Base-by-base conservation (phyloP, 2,329 filamentous ascomycete genomes). In the Stemphylium lycopersici region DNA sequence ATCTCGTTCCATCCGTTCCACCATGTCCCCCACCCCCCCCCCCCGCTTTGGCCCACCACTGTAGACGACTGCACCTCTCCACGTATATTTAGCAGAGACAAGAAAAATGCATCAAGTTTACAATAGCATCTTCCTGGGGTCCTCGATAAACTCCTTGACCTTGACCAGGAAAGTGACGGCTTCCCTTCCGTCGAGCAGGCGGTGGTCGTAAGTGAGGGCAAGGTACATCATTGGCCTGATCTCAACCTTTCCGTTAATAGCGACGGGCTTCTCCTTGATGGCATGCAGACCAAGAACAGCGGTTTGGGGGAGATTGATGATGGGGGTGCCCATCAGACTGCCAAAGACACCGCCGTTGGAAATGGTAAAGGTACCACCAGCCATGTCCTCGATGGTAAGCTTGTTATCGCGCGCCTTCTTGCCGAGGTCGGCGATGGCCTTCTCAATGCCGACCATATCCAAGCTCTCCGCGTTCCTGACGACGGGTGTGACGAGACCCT, bases 181-280 rank as follows among this genome's bases (percentile, higher is more conserved):
- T 80, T 98, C 93, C 74, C 93, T 87, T 45, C 95, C 95, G 76
- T 98, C 95, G 20, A 99, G 83, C 44, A 99, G 86, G 73, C 95
- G 90, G 80, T 99, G 95, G 76, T 99, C 95, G 74, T 99, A 99
- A 12, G 95, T 99, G 56, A 99, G 84, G 37, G 95, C 95, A 62
- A 99, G 85, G 78, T 96, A 98, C 95, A 99, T 99, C 92, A 99
- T 98, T 79, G 95, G 95, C 64, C 95, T 86, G 66, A 96, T 90
- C 77, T 97, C 93, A 53, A 98, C 83, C 81, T 97, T 96, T 71
- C 95, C 95, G 71, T 98, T 92, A 58, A 98, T 83, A 22, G 85
- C 93, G 47, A 97, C 87, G 2, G 93, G 87, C 70, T 90, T 90
- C 50, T 99, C 92, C 82, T 99, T 99, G 79, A 97, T 97, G 41